Conservation (phyloP, 345 rosid species). For the Eutrema heterophyllum region DNA sequence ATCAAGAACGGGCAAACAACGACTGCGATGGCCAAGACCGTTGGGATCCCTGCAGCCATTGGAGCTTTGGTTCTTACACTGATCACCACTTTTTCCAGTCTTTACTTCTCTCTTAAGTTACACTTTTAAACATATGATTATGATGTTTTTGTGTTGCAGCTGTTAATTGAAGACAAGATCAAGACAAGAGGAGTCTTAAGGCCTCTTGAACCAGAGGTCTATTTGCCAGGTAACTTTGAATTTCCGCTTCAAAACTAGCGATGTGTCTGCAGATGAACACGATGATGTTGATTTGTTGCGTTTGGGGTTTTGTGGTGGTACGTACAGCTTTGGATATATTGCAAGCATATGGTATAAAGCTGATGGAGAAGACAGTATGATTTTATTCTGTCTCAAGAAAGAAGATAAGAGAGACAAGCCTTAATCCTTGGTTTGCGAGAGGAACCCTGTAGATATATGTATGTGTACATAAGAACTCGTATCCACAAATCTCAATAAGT, state of each 20-base stretch:
- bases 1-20: slow-evolving; percentile 49
- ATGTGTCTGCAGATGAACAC: background rate
- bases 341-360: slow-evolving; percentile 65
- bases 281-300: background rate
- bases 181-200: slow-evolving; percentile 76
- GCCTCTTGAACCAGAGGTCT: slow-evolving; percentile 82
- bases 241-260: background rate
- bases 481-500: background rate
- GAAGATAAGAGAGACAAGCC: background rate
- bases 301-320: slow-evolving; percentile 27
- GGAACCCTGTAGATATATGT: background rate
- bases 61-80: slow-evolving; percentile 65
- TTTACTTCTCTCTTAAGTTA: background rate
- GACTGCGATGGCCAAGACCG: slow-evolving; percentile 89
- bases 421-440: background rate
- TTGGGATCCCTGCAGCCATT: slow-evolving; percentile 83
- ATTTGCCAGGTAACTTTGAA: slow-evolving; percentile 57
- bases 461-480: background rate
- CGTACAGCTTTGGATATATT: slow-evolving; percentile 77
- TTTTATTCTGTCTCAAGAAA: background rate
- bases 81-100: background rate
- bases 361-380: slow-evolving; percentile 60
- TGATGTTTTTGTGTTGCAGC: slow-evolving; percentile 41
- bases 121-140: background rate
- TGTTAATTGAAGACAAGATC: slow-evolving; percentile 69